Percentiles rank a stretch among this genome's conserved stretches.
These are phyloP conservation scores for Boletellus ananas DNA, from an alignment of 768 basidiomycete genomes.

Conservation along the genomic window DNA sequence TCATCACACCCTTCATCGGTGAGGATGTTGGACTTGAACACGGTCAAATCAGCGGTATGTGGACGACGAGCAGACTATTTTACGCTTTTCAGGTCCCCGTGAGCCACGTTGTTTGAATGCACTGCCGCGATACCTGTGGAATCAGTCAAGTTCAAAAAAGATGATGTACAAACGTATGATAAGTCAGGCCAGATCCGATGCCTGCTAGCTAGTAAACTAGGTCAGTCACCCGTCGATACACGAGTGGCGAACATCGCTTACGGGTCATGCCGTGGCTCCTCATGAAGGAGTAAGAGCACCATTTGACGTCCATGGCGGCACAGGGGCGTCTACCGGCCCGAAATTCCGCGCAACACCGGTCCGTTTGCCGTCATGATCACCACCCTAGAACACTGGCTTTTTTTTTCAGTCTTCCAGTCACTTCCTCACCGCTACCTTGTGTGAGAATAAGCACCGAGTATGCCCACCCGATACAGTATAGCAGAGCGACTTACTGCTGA, in stretches of 20 bases:
- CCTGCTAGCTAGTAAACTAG: neutral
- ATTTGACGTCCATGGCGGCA: slow-evolving; percentile 1
- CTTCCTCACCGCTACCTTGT: neutral
- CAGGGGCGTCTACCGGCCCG: neutral
- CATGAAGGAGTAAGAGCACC: slow-evolving; percentile 1
- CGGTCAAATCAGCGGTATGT: neutral
- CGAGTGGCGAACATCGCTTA: neutral
- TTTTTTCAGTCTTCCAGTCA: neutral
- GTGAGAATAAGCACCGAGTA: neutral
- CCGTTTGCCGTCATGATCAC: neutral
- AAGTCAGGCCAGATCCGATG: neutral
- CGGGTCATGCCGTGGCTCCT: neutral
- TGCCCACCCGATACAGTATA: neutral
- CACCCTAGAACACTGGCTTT: neutral
- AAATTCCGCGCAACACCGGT: neutral
- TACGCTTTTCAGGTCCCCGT: slow-evolving; percentile 3
- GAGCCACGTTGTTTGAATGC: neutral
- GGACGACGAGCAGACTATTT: neutral
- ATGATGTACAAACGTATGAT: neutral
- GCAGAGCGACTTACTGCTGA: neutral
- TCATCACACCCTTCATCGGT: neutral
- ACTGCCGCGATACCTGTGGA: neutral
- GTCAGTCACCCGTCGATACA: neutral
- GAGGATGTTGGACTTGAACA: neutral
- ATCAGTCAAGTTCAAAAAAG: neutral